Base-by-base conservation (phyloP, 306 rosid species). In the Citrullus amarus region DNA sequence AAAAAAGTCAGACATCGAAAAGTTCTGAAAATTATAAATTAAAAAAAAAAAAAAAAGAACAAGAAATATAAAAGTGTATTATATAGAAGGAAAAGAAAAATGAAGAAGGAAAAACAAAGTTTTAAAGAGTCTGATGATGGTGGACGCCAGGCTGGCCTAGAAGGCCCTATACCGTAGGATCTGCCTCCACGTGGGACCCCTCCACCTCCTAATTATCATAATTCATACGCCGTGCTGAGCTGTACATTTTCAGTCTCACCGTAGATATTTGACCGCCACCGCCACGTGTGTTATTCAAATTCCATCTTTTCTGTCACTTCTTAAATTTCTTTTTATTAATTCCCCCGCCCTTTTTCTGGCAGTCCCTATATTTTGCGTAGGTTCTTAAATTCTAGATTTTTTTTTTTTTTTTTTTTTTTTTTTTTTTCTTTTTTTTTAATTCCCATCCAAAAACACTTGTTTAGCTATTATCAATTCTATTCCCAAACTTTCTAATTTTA, bases 131-230 rank as follows among this genome's bases (percentile, higher is more conserved):
- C 11, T 12, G 53, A 43, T 13, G 41, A 73, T 51, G 60, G 77
- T 73, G 77, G 77, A 73, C 41, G 77, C 77, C 77, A 73, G 77
- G 61, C 77, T 73, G 77, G 77, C 46, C 28, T 73, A 30, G 43
- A 51, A 8, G 44, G 4, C 46, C 16, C 25, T 15, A 4, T 4
- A 20, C 25, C 32, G 55, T 20, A 43, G 36, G 55, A 43, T 68
- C 75, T 43, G n/a, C 36, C 53, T 38, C 41, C 77, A 72, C 13
- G 77, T 46, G 34, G 75, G 75, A 46, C 32, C 75, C 15, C 44
- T 15, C 13, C 12, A 16, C 57, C 6, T 43, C 54, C 9, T n/a
- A 68, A 20, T 43, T 2, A 68, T 68, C 55, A 25, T 25, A 25
- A 25, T 25, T 25, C 28, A 43, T 43, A 11, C 53, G 34, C 34